phyloP scores from a whole-genome alignment of 192 early-diverging fungal species.

The Mortierella antarctica region DNA sequence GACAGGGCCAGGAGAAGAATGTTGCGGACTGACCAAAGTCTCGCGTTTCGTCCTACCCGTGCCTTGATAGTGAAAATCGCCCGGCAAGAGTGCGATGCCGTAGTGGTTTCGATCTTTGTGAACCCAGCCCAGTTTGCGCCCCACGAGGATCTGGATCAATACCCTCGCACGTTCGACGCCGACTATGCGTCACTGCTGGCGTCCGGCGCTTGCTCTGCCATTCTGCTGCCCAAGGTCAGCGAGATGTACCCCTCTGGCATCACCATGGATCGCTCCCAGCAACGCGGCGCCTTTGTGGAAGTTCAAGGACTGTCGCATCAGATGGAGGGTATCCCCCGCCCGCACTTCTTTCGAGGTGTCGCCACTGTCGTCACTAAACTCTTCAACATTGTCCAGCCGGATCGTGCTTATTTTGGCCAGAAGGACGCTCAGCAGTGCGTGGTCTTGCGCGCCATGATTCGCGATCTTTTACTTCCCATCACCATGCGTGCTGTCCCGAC shows the following conservation, averaged over 20 bases:
- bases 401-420: constrained; percentile 91
- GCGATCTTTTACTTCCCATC: constrained; percentile 86
- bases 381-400: constrained; percentile 89
- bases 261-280: constrained; percentile 76
- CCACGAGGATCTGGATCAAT: constrained; percentile 89
- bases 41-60: not conserved
- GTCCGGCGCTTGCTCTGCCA: constrained; percentile 62
- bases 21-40: not conserved
- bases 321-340: constrained; percentile 92
- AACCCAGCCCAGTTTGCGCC: constrained; percentile 99
- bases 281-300: constrained; percentile 93
- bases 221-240: constrained; percentile 73
- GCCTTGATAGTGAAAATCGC: constrained; percentile 61
- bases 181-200: constrained; percentile 79
- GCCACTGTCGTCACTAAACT: constrained; percentile 95
- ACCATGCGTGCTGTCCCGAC: constrained; percentile 80
- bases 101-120: constrained; percentile 93
- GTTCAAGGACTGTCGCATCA: constrained; percentile 90
- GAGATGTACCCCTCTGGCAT: constrained; percentile 98
- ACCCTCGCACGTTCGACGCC: constrained; percentile 85
- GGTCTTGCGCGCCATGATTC: constrained; percentile 80
- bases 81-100: constrained; percentile 68
- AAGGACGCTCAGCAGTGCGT: constrained; percentile 98
- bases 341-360: constrained; percentile 97
- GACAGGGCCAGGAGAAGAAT: not conserved